Evolutionary conservation across 1,139 yeast species (phyloP), one percentile per base, ranked within the genome.

Genomic region (Blastobotrys indianensis): DNA sequence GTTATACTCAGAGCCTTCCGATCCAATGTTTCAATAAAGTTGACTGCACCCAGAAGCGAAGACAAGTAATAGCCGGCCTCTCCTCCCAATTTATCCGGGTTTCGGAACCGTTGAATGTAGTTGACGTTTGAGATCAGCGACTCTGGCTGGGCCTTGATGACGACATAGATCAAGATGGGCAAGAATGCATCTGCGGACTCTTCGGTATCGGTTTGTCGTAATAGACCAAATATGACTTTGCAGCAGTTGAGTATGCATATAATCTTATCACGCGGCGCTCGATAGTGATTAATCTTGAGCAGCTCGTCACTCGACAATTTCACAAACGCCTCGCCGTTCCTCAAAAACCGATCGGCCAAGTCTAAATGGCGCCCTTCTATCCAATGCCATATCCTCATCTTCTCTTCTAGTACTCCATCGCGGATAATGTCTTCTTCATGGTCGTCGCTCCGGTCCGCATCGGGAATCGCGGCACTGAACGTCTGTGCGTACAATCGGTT

Each of bases 181-280:
- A 94, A 75, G 63, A 94, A 94, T 28, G 86, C 78, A 65, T 94
- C 99, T 0, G 99, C 99, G 54, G 90, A 90, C 57, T 86, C 94
- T 47, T 81, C 83, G 33, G 75, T 66, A 39, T 73, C 67, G 35
- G 77, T 76, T 47, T 82, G 84, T 54, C 88, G 80, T 46, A 94
- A 75, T 47, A 86, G 73, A 13, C 95, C 94, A 70, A 88, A 88
- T 7, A 94, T 82, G 12, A 92, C 90, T 63, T 92, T 92, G 62
- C 97, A 90, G 48, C 94, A 81, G 66, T 94, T 94, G 50, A 94
- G 71, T 7, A 92, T 73, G 62, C 98, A 92, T 40, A 92, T 87
- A 52, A 88, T 82, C 61, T 94, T 94, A 60, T 94, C 98, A 46
- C 98, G 73, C 9, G 98, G 98, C 0, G 97, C 94, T 57, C 94